Evolutionary conservation across 345 rosid species (phyloP), one percentile per base, ranked within the genome.

Genomic region (Kandelia obovata): DNA sequence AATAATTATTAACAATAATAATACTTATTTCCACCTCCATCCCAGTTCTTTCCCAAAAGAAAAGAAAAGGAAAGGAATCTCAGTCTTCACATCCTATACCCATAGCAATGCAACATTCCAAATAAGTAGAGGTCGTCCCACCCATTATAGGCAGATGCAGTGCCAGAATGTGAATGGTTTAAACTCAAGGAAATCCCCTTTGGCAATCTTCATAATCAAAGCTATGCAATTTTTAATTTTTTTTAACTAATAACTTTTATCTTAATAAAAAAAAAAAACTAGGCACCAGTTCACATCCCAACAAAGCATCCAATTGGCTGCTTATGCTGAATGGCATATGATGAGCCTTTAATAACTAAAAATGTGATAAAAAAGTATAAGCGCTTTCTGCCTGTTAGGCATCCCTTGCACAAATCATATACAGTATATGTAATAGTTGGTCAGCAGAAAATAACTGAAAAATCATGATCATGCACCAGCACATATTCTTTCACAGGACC

Each of bases 401-500:
- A 43, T 43, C 4, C 16, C 49, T 43, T 43, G 15, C 39, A 25
- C 32, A n/a, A 26, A 52, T 61, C 58, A 66, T 30, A 30, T 66
- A 35, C 52, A 58, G 34, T 16, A 20, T 55, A 49, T 30, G 52
- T 26, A 67, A 65, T 51, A 30, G 47, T 61, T 52, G 31, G 39
- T 53, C 51, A 39, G 37, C 13, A 35, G 66, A 28, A 58, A 49
- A 63, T 53, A 32, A 39, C 55, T 58, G 35, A 75, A 35, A 67
- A 61, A 62, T 56, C 39, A 67, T 51, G 43, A 52, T 61, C 37
- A 53, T 16, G 31, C 61, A 27, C 57, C 20, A 32, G 65, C 47
- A 20, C n/a, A 21, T 59, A 63, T 15, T 31, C 62, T 60, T 73
- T 52, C 46, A 47, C 53, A 23, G 30, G 31, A 30, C 77, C 65